These are phyloP conservation scores for Zanthoxylum bungeanum DNA, from an alignment of 345 rosid species.

Conservation along the genomic window DNA sequence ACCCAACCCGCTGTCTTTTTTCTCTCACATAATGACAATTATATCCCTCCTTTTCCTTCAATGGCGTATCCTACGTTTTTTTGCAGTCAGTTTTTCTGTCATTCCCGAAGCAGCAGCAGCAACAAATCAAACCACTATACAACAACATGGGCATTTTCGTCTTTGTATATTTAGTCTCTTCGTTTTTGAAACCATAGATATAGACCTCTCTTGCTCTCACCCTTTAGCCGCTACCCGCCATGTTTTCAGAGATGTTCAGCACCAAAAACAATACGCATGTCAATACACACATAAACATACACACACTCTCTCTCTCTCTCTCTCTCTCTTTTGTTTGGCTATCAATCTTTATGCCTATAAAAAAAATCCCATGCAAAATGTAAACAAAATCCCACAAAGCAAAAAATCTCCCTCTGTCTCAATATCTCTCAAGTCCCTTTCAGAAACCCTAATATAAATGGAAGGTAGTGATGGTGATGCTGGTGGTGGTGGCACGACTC, in stretches of 20 bases:
- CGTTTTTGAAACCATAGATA: constrained; percentile 13
- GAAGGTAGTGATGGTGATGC: constrained; percentile 19
- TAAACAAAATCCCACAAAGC: background rate
- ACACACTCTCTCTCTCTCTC: background rate
- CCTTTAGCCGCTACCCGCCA: constrained; percentile 65
- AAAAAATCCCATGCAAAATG: constrained; percentile 18
- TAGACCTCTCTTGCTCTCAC: background rate
- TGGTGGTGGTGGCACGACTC: constrained; percentile 24
- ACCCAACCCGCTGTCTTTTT: constrained; percentile 39
- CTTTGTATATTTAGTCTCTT: constrained; percentile 14
- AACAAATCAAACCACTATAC: constrained; percentile 1
- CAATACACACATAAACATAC: constrained; percentile 18
- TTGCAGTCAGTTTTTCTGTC: constrained; percentile 25
- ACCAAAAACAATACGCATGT: constrained; percentile 93
- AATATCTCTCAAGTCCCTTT: background rate
- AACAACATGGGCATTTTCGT: constrained; percentile 6
- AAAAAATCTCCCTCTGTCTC: background rate
- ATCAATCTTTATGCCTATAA: constrained; percentile 1
- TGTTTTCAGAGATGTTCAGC: constrained; percentile 89
- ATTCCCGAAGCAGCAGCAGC: constrained; percentile 44
- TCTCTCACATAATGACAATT: constrained; percentile 1
- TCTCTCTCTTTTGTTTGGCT: constrained; percentile 17
- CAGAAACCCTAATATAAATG: constrained; percentile 20
- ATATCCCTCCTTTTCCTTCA: constrained; percentile 33
- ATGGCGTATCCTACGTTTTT: constrained; percentile 29